A percentile compares a stretch with the other conserved stretches of the same genome.
phyloP scores from a whole-genome alignment of 148 eudicot species.

The Arbutus unedo region DNA sequence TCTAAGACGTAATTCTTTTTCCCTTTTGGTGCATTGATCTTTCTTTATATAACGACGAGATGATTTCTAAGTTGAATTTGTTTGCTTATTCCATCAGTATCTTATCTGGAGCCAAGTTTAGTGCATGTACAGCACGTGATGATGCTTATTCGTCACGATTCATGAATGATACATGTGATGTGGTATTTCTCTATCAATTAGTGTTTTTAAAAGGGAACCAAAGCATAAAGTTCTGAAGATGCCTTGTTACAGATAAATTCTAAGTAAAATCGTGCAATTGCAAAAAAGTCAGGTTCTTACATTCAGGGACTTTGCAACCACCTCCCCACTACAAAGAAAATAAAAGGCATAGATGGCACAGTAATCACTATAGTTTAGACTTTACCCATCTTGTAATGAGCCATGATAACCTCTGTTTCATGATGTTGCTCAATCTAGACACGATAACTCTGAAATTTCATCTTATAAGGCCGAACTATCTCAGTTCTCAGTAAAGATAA shows the following conservation, averaged over 20 bases:
- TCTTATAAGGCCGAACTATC: not conserved
- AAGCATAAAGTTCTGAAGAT: not conserved
- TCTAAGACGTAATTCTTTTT: constrained; percentile 73
- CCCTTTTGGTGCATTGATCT: not conserved
- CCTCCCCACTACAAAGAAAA: not conserved
- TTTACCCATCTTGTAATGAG: not conserved
- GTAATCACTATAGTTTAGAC: not conserved
- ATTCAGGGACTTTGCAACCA: not conserved
- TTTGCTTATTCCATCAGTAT: not conserved
- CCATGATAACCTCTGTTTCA: not conserved
- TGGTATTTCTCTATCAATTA: not conserved
- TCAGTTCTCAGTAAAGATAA: not conserved
- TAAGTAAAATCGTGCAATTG: not conserved
- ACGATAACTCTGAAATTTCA: not conserved
- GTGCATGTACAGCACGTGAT: not conserved
- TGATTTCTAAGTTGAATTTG: not conserved
- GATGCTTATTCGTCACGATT: not conserved
- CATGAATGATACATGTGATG: not conserved
- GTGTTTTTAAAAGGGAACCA: constrained; percentile 3
- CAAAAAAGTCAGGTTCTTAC: not conserved
- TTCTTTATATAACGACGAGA: not conserved
- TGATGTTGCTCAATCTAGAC: not conserved
- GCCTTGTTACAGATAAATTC: not conserved
- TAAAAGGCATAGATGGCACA: not conserved
- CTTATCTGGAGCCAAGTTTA: constrained; percentile 1